Base-by-base conservation (phyloP, 352 stramenopile species). In the Pythium phragmitis region DNA sequence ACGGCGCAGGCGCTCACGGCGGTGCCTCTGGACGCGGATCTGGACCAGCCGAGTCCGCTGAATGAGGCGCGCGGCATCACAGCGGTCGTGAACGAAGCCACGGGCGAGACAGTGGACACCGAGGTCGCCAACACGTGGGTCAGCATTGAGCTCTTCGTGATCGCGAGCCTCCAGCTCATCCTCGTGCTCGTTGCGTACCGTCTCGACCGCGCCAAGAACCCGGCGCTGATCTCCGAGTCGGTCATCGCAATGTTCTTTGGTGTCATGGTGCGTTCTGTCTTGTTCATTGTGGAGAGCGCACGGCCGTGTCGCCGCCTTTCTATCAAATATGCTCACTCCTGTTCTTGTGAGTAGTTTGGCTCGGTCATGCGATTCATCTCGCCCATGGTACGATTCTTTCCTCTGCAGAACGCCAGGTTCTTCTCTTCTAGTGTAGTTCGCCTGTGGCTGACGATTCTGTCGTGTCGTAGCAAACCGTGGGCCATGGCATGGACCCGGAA, bases 161-260 rank as follows among this genome's bases (percentile, higher is more conserved):
- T 91, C 57, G 87, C 87, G 9, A 89, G 77, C 60, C 75, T 95
- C 53, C 87, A 95, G 73, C 74, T 95, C 23, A 70, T 84, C 54
- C 73, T 95, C 59, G 85, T 95, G 63, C 73, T 93, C 34, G 82
- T 95, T 6, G 73, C 84, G 47, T 95, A 93, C 63, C 87, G 87
- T 5, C 66, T 95, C 39, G 87, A 93, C 57, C 80, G 85, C 8
- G 76, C 79, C 30, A 71, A 84, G 49, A 72, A 80, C 34, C 80
- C 85, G 3, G 74, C 77, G 57, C 65, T 95, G 16, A 88, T 95
- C 58, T 92, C 87, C 23, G 85, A 93, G 69, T 95, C 87, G 3
- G 84, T 82, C 9, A 87, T 77, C 48, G 87, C 87, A 36, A 92
- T 95, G 47, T 84, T 92, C 67, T 93, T 93, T 54, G 87, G 87